Percentiles rank a stretch among this genome's conserved stretches.
phyloP scores from a whole-genome alignment of 164 flowering plant species.

The Magnolia kwangsiensis region DNA sequence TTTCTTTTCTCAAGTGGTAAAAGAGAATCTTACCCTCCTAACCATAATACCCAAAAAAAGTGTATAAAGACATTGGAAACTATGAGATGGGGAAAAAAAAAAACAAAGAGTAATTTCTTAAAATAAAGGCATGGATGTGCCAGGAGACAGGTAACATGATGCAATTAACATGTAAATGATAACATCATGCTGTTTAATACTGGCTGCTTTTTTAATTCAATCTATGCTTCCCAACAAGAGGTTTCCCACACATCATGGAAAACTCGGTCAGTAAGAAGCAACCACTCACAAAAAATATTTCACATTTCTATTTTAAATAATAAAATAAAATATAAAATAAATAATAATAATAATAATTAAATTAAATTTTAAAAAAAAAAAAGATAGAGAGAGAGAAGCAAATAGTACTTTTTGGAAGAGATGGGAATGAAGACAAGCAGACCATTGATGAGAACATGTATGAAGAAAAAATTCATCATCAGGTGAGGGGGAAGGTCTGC shows the following conservation, averaged over 20 bases:
- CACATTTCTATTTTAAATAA: background rate
- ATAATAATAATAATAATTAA: too few species aligned
- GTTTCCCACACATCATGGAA: background rate
- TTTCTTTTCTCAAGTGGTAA: too few species aligned
- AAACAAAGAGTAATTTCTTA: too few species aligned
- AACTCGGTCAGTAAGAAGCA: constrained; percentile 4
- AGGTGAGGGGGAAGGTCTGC: background rate
- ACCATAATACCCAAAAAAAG: too few species aligned
- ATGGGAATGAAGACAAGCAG: constrained; percentile 5
- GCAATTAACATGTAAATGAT: background rate
- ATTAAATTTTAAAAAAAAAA: background rate
- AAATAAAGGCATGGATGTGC: background rate
- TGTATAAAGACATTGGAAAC: too few species aligned
- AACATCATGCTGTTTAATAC: constrained; percentile 18
- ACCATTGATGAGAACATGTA: background rate
- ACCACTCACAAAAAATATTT: background rate
- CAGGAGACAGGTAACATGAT: constrained; percentile 19
- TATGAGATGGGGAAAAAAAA: too few species aligned
- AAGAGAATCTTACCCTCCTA: too few species aligned
- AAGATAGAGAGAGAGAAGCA: background rate
- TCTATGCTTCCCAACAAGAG: constrained; percentile 11
- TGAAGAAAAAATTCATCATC: background rate
- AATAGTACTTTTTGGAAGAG: background rate
- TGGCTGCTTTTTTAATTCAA: background rate
- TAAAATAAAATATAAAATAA: too few species aligned